Conservation (phyloP, 306 rosid species). For the Trichosanthes cucumerina region DNA sequence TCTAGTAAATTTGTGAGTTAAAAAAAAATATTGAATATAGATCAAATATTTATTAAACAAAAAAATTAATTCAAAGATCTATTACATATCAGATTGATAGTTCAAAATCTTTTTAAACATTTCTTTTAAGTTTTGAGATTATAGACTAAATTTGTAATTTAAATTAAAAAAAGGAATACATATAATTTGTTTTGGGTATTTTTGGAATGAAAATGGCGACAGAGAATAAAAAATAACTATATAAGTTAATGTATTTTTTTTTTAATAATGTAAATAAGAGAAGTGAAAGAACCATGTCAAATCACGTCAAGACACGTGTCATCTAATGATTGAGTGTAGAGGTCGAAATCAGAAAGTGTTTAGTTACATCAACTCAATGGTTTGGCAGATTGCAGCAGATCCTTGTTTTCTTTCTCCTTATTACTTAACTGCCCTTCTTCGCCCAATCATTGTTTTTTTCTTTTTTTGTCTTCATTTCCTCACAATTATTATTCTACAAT, state of each 20-base stretch:
- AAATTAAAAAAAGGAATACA: too few relatives aligned
- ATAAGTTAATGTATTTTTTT: background rate
- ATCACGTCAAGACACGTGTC: conserved; percentile 27
- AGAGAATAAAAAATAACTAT: too few relatives aligned
- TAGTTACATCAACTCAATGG: conserved; percentile 44
- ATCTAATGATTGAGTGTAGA: conserved; percentile 31
- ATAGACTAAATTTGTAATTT: too few relatives aligned
- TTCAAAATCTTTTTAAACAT: too few relatives aligned
- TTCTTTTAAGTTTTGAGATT: too few relatives aligned
- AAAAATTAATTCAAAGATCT: too few relatives aligned
- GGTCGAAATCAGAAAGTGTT: conserved; percentile 28
- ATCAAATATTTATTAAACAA: too few relatives aligned
- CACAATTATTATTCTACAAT: background rate
- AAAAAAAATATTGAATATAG: too few relatives aligned
- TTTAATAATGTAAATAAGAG: background rate
- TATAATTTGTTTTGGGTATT: background rate
- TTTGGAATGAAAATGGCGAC: background rate
- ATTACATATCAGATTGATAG: too few relatives aligned
- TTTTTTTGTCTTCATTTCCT: background rate
- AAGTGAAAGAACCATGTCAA: conserved; percentile 12
- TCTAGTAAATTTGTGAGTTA: too few relatives aligned
- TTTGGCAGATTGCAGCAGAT: conserved; percentile 20
- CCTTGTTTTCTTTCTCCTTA: conserved; percentile 9
- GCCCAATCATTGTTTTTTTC: background rate
- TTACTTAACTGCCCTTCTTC: conserved; percentile 27